Evolutionary conservation across 23 red algal genomes (phyloP), one percentile per base, ranked within the genome.

Genomic region (Agarophyton chilense): DNA sequence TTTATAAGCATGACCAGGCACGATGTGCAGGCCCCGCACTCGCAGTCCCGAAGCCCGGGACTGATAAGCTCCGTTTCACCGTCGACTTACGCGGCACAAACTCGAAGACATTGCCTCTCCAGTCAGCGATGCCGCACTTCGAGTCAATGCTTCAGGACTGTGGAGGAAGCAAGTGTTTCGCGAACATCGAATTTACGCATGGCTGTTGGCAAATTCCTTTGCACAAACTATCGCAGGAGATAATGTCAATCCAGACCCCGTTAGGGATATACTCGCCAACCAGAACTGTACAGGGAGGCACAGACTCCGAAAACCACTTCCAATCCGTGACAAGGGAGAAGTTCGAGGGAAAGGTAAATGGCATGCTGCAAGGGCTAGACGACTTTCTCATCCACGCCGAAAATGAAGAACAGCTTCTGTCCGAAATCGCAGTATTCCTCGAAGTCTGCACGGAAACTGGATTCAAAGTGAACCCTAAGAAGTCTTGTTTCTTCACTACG

Each of bases 191-290:
- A 47, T 86, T 86, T 46, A 52, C 36, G 38, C 1, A 86, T 33
- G 81, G 81, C 24, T 86, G 72, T 72, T 71, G 81, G 62, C 81
- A 86, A 86, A 64, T 86, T 35, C 63, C 61, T 10, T 40, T 86
- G n/a, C 21, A n/a, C n/a, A n/a, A n/a, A n/a, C n/a, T n/a, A n/a
- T n/a, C n/a, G n/a, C n/a, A n/a, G n/a, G n/a, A n/a, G n/a, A n/a
- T n/a, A n/a, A n/a, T n/a, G n/a, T n/a, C n/a, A n/a, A n/a, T n/a
- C n/a, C n/a, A n/a, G n/a, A n/a, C n/a, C n/a, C n/a, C n/a, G n/a
- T n/a, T n/a, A n/a, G n/a, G n/a, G n/a, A n/a, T n/a, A n/a, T n/a
- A n/a, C n/a, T n/a, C n/a, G n/a, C n/a, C n/a, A n/a, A n/a, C n/a
- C n/a, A n/a, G n/a, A n/a, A n/a, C n/a, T n/a, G n/a, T n/a, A n/a